A percentile compares a stretch with the other conserved stretches of the same genome.
phyloP scores from a whole-genome alignment of 345 rosid species.

The Melaleuca quinquenervia region DNA sequence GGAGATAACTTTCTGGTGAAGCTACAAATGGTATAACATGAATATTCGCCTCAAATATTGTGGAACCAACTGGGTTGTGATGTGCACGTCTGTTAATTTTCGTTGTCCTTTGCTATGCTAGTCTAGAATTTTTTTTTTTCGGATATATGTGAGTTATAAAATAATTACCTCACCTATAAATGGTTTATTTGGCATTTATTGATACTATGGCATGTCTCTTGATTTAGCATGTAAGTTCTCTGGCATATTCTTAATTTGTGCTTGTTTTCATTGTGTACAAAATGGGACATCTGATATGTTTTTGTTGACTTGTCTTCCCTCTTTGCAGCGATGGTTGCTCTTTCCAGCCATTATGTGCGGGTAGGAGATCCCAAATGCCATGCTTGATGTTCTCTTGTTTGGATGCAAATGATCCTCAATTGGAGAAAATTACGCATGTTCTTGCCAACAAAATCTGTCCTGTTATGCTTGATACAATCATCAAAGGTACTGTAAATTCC shows the following conservation, averaged over 20 bases:
- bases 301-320: conserved; percentile 2
- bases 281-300: not conserved
- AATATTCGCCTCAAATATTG: not conserved
- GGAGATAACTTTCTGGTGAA: not conserved
- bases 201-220: not conserved
- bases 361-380: conserved; percentile 31
- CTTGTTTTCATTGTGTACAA: not conserved
- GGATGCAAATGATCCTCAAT: conserved; percentile 21
- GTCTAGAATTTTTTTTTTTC: not conserved
- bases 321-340: conserved; percentile 62
- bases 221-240: not conserved
- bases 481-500: conserved; percentile 53
- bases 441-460: conserved; percentile 67
- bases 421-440: conserved; percentile 36
- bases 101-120: not conserved
- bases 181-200: not conserved
- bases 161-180: not conserved
- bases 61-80: not conserved
- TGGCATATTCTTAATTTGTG: not conserved
- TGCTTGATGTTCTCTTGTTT: conserved; percentile 62
- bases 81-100: not conserved
- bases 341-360: conserved; percentile 33
- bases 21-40: not conserved
- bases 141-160: not conserved
- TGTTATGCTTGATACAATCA: conserved; percentile 56